These are phyloP conservation scores for Fusarium sp. DNA, from an alignment of 2,329 filamentous ascomycete species.

Conservation along the genomic window DNA sequence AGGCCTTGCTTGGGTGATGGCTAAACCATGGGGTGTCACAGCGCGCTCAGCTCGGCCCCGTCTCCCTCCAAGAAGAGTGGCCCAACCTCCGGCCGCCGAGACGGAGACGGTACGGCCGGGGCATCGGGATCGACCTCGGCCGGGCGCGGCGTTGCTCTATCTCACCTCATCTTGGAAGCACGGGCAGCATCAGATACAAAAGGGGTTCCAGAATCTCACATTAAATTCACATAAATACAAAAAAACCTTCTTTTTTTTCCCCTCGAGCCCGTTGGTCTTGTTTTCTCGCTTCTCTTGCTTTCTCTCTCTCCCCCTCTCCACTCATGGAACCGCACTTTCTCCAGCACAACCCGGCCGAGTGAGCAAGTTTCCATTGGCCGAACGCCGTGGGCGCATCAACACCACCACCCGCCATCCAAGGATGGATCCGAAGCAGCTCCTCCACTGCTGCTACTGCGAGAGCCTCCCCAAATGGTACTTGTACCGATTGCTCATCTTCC, in stretches of 20 bases:
- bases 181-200: background rate
- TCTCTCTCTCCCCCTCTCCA: slow-evolving; percentile 5
- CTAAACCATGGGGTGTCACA: slow-evolving; percentile 1
- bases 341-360: slow-evolving; percentile 46
- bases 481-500: slow-evolving; percentile 14
- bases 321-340: slow-evolving; percentile 34
- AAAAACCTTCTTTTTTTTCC: background rate
- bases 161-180: slow-evolving; percentile 5
- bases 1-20: background rate
- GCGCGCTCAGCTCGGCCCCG: slow-evolving; percentile 26
- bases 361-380: slow-evolving; percentile 63
- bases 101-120: slow-evolving; percentile 31
- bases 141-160: slow-evolving; percentile 7
- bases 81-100: slow-evolving; percentile 25
- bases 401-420: slow-evolving; percentile 34
- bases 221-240: background rate
- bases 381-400: slow-evolving; percentile 37
- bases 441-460: background rate
- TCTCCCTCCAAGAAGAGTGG: slow-evolving; percentile 10
- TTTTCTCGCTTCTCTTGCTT: slow-evolving; percentile 17
- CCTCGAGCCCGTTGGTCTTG: slow-evolving; percentile 10
- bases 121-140: slow-evolving; percentile 28
- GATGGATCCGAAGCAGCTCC: slow-evolving; percentile 25
- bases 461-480: slow-evolving; percentile 1
- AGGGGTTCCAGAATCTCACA: background rate